Conservation (phyloP, 2,329 filamentous ascomycete species). For the Fusarium verrucosum region DNA sequence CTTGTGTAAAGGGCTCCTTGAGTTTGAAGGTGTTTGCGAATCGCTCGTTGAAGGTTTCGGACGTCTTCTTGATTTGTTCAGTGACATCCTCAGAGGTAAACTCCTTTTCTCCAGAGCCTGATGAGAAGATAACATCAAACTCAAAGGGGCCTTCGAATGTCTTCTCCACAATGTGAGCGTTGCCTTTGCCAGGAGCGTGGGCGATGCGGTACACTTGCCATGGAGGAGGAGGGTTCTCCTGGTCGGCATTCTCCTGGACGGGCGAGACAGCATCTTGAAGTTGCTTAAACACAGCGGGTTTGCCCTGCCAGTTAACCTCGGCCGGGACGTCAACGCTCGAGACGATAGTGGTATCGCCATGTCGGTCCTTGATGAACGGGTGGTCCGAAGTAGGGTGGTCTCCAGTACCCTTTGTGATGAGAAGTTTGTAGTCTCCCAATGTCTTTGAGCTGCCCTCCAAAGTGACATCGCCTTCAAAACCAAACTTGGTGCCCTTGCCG, state of each 20-base stretch:
- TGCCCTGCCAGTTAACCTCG: constrained; percentile 84
- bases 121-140: constrained; percentile 92
- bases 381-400: constrained; percentile 72
- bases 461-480: constrained; percentile 69
- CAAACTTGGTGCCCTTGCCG: constrained; percentile 60
- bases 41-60: constrained; percentile 75
- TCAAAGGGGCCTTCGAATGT: constrained; percentile 89
- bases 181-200: constrained; percentile 75
- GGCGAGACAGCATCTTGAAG: constrained; percentile 61
- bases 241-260: constrained; percentile 59
- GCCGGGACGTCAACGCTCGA: constrained; percentile 73
- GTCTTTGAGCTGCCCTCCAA: constrained; percentile 75
- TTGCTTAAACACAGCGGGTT: constrained; percentile 68
- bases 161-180: constrained; percentile 90
- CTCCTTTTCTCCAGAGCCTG: constrained; percentile 70
- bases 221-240: constrained; percentile 79
- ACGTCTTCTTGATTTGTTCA: constrained; percentile 71
- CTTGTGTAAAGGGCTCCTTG: constrained; percentile 76
- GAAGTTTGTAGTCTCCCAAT: constrained; percentile 82
- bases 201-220: constrained; percentile 84
- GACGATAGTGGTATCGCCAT: constrained; percentile 79
- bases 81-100: constrained; percentile 71
- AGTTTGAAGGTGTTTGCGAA: constrained; percentile 75
- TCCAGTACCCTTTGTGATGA: constrained; percentile 75
- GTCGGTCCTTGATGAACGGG: constrained; percentile 72